Conservation (phyloP, 495 filamentous ascomycete genomes). For the Beverwykella pulmonaria region DNA sequence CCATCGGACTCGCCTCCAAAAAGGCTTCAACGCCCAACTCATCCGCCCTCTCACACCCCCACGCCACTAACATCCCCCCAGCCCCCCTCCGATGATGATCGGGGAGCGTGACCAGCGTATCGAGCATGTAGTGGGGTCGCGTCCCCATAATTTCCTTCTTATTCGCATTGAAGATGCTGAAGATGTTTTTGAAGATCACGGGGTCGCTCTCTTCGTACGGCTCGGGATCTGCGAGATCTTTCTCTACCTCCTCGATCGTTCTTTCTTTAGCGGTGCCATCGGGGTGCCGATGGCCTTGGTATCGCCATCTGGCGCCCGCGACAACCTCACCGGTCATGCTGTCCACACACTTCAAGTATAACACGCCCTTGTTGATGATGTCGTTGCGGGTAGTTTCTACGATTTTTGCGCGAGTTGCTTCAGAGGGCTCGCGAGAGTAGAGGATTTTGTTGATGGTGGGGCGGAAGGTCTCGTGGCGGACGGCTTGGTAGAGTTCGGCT, state of each 20-base stretch:
- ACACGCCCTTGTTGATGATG: slow-evolving; percentile 3
- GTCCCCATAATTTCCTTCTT: slow-evolving; percentile 7
- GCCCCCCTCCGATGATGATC: slow-evolving; percentile 18
- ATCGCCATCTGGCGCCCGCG: slow-evolving; percentile 14
- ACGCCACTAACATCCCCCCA: slow-evolving; percentile 10
- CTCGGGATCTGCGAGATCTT: neutral
- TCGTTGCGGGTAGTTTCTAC: neutral
- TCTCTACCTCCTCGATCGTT: slow-evolving; percentile 3
- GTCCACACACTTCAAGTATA: slow-evolving; percentile 17
- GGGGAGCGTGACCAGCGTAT: slow-evolving; percentile 18
- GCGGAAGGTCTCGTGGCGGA: slow-evolving; percentile 30
- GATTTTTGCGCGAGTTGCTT: neutral
- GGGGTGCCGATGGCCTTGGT: neutral
- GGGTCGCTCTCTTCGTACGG: slow-evolving; percentile 13
- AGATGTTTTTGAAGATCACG: slow-evolving; percentile 2
- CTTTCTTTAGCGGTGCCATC: neutral
- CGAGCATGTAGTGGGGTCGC: slow-evolving; percentile 15
- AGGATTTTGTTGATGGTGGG: slow-evolving; percentile 28
- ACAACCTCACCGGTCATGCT: neutral
- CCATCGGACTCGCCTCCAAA: slow-evolving; percentile 16
- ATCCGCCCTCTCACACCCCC: slow-evolving; percentile 22
- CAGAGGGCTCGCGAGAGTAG: slow-evolving; percentile 19
- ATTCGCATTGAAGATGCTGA: neutral
- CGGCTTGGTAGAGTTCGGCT: slow-evolving; percentile 6
- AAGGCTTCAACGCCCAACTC: slow-evolving; percentile 14